phyloP scores from a whole-genome alignment of 192 early-diverging fungal genomes.

The Mortierella hygrophila region DNA sequence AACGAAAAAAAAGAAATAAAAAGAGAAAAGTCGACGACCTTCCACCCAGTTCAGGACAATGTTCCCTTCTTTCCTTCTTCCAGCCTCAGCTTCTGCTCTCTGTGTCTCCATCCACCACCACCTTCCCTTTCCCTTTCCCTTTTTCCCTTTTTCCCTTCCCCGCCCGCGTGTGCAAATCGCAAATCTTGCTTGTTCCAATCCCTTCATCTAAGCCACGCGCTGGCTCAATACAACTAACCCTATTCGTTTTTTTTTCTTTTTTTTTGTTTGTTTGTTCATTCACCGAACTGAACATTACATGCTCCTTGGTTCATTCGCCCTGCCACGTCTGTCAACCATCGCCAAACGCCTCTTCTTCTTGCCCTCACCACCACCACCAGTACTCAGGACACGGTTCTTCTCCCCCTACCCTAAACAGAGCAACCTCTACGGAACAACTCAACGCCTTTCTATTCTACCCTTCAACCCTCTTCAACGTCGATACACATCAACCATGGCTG shows the following conservation, averaged over 20 bases:
- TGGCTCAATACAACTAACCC: no score
- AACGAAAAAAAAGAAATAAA: background rate
- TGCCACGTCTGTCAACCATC: background rate
- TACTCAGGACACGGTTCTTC: background rate
- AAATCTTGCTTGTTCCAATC: background rate
- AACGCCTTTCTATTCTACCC: background rate
- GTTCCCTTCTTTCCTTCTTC: background rate
- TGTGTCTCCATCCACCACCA: no score
- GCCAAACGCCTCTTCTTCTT: background rate
- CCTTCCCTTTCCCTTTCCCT: no score
- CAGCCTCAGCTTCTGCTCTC: background rate
- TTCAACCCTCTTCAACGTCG: background rate
- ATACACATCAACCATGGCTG: conserved; percentile 27
- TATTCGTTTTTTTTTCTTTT: background rate
- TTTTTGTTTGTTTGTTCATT: background rate
- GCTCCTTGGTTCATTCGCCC: background rate
- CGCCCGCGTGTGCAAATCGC: conserved; percentile 1
- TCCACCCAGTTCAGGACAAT: background rate
- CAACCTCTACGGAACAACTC: background rate
- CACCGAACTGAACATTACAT: background rate
- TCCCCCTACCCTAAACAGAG: background rate
- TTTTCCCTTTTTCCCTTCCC: no score
- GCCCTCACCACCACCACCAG: background rate
- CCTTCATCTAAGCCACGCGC: background rate
- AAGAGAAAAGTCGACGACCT: background rate